A percentile compares a stretch with the other conserved stretches of the same genome.
Evolutionary conservation across 352 stramenopile species (phyloP).

Genomic region (Chloridella minuta): DNA sequence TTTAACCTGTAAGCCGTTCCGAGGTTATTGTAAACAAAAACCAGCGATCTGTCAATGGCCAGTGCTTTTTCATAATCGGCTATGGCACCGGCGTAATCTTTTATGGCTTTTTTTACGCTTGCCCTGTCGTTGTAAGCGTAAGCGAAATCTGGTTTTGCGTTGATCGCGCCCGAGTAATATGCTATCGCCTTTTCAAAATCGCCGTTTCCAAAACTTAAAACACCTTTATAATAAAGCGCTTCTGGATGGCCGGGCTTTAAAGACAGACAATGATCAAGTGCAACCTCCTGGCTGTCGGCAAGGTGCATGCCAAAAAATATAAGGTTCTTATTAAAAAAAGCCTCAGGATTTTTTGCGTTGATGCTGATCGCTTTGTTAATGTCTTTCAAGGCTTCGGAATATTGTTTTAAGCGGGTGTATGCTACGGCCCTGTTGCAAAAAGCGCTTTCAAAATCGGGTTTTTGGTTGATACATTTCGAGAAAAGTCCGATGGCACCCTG

Average conservation of each 20-base stretch:
- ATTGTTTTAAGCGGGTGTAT: background rate
- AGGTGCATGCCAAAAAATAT: background rate
- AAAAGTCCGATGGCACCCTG: background rate
- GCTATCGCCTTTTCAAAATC: background rate
- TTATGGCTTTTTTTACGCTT: background rate
- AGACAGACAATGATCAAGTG: background rate
- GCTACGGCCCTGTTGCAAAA: background rate
- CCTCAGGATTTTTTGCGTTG: background rate
- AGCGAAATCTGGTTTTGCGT: background rate
- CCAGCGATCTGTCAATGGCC: background rate
- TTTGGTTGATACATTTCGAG: background rate
- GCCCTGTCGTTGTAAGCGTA: background rate
- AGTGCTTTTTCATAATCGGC: background rate
- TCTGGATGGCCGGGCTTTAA: background rate
- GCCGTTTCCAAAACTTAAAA: background rate
- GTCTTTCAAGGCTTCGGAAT: background rate
- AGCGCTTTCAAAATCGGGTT: background rate
- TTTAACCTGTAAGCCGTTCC: background rate
- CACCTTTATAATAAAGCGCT: background rate
- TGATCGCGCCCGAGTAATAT: background rate
- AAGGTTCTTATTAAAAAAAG: background rate
- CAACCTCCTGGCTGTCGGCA: background rate
- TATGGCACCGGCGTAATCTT: background rate
- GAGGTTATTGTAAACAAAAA: background rate
- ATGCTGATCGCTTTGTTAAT: background rate